Base-by-base conservation (phyloP, 2,329 filamentous ascomycete species). In the Aspergillus neoniger region DNA sequence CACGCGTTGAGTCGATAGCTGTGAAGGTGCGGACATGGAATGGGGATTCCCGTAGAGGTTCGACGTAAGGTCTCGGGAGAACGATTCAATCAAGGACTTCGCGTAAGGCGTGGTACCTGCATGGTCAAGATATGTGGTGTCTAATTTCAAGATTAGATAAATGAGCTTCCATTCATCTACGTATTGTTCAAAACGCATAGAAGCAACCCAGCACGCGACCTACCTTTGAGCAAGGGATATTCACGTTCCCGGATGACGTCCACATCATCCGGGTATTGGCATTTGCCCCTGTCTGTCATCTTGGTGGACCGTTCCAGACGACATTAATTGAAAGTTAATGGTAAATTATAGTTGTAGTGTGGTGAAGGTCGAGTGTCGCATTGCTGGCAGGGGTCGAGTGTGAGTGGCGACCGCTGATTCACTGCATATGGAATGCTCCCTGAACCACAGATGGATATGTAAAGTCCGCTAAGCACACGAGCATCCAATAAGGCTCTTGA, bases 1-100 rank as follows among this genome's bases (percentile, higher is more conserved):
- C 59, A 96, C 86, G 5, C 89, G 84, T 1, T 84, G 82, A 0
- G 90, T 89, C 0, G 91, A 89, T 32, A 88, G 81, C 70, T 95
- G 91, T 0, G 94, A 96, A 2, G 92, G 89, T 14, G 84, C 80
- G 2, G 93, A 96, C 53, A 87, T 89, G 0, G 94, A 97, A 76
- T 98, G 94, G 0, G 94, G 94, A 64, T 98, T 98, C 39, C 93
- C 94, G 67, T 93, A 92, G 0, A 98, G 80, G 68, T 88, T 90
- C 4, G 85, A 81, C 25, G 88, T 88, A 83, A 97, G 89, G 61
- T 95, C 91, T n/a, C 79, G 75, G 8, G 91, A 86, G 76, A 96
- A 96, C 23, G 80, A 82, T 65, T 94, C 89, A 75, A 98, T 88
- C 23, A 95, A 78, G 30, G 91, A 92, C 74, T 90, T 94, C 44